Percentiles rank a stretch among this genome's conserved stretches.
Conservation (phyloP, 1,284 basidiomycete species). For the Marasmius tenuissimus region DNA sequence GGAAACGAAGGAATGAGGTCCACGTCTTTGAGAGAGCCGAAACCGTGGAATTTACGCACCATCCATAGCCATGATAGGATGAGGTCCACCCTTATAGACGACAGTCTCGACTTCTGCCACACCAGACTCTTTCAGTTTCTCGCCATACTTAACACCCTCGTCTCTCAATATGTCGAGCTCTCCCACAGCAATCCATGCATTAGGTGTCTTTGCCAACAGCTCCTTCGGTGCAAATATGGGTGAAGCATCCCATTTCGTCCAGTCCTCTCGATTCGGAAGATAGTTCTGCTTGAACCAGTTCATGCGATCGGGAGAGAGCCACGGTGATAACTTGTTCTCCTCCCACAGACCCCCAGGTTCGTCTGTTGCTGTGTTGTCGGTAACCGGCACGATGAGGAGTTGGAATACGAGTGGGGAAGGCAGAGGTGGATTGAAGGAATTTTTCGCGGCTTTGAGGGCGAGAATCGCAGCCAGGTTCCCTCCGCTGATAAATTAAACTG, state of each 20-base stretch:
- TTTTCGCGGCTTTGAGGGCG: constrained; percentile 58
- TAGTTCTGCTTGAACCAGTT: constrained; percentile 72
- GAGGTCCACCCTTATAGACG: constrained; percentile 61
- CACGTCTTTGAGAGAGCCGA: constrained; percentile 14
- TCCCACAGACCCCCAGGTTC: constrained; percentile 39
- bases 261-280: constrained; percentile 58
- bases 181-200: constrained; percentile 62
- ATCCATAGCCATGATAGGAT: constrained; percentile 73
- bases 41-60: constrained; percentile 37
- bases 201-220: constrained; percentile 49
- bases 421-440: constrained; percentile 31
- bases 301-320: constrained; percentile 66
- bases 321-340: constrained; percentile 57
- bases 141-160: constrained; percentile 66
- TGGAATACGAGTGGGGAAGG: constrained; percentile 62
- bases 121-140: constrained; percentile 56
- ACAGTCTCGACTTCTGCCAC: constrained; percentile 50
- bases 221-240: constrained; percentile 66
- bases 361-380: constrained; percentile 61
- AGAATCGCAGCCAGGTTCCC: constrained; percentile 71
- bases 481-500: constrained; percentile 42
- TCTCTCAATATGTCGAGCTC: constrained; percentile 69
- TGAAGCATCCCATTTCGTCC: constrained; percentile 66
- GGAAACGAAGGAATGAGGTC: neutral
- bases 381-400: constrained; percentile 69